phyloP scores from a whole-genome alignment of 1,284 basidiomycete genomes.

The Pyrrhoderma noxium region DNA sequence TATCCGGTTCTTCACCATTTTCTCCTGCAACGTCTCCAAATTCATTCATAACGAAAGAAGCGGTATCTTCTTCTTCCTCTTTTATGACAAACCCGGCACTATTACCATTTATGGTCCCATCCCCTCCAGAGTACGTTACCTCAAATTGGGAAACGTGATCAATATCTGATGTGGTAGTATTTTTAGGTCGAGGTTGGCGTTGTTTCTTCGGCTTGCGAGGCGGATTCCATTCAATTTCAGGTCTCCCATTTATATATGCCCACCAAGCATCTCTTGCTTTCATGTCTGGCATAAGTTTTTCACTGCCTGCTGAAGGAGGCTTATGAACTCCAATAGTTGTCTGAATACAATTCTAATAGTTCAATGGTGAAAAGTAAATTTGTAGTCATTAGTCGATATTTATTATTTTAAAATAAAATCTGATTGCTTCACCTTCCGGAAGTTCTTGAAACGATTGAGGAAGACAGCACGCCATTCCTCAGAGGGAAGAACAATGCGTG shows the following conservation, averaged over 20 bases:
- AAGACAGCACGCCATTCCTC: conserved; percentile 56
- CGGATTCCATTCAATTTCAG: conserved; percentile 59
- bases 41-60: conserved; percentile 9
- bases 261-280: conserved; percentile 70
- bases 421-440: conserved; percentile 43
- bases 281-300: conserved; percentile 52
- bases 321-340: conserved; percentile 44
- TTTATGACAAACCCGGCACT: background rate
- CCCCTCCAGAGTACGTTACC: conserved; percentile 22
- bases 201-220: conserved; percentile 36
- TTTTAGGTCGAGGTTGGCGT: background rate
- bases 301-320: conserved; percentile 23
- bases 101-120: conserved; percentile 8
- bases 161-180: conserved; percentile 24
- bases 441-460: conserved; percentile 51
- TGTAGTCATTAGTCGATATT: conserved; percentile 12
- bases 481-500: conserved; percentile 43
- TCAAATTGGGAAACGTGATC: conserved; percentile 22
- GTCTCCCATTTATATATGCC: conserved; percentile 62
- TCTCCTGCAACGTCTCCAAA: conserved; percentile 21
- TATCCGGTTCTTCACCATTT: conserved; percentile 27
- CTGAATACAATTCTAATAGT: conserved; percentile 53
- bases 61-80: conserved; percentile 11
- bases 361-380: background rate
- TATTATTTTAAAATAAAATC: background rate